Evolutionary conservation across 1,139 yeast genomes (phyloP).

Genomic region (Taphrina flavorubra): DNA sequence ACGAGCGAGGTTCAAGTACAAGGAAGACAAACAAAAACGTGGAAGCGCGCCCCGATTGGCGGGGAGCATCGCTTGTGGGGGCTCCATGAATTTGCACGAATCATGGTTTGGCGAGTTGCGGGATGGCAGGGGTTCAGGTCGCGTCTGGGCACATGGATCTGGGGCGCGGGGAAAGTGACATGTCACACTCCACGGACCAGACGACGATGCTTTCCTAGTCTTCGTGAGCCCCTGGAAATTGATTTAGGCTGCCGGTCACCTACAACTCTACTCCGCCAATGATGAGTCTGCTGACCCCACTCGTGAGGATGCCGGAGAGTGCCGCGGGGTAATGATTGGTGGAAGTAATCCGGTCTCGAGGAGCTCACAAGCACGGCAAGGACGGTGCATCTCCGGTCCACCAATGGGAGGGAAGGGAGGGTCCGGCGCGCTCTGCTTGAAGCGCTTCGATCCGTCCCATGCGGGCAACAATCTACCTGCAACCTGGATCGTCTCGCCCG

Average conservation of each 20-base stretch:
- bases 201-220: background rate
- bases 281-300: background rate
- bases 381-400: background rate
- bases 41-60: background rate
- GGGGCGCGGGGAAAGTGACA: background rate
- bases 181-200: background rate
- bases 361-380: background rate
- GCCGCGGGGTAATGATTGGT: background rate
- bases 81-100: too few species aligned
- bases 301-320: background rate
- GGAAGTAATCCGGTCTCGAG: background rate
- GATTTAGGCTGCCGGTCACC: slow-evolving; percentile 4
- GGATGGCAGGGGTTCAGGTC: background rate
- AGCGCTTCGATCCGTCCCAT: background rate
- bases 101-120: background rate
- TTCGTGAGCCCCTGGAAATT: slow-evolving; percentile 1
- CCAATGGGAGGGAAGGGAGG: slow-evolving; percentile 1
- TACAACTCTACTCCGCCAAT: background rate
- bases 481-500: background rate
- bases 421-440: background rate
- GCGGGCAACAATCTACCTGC: slow-evolving; percentile 17
- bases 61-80: slow-evolving; percentile 1
- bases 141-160: too few species aligned
- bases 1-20: background rate
- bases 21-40: background rate